A percentile compares a stretch with the other conserved stretches of the same genome.
phyloP scores from a whole-genome alignment of 148 eudicot genomes.

The Cornus suecica region DNA sequence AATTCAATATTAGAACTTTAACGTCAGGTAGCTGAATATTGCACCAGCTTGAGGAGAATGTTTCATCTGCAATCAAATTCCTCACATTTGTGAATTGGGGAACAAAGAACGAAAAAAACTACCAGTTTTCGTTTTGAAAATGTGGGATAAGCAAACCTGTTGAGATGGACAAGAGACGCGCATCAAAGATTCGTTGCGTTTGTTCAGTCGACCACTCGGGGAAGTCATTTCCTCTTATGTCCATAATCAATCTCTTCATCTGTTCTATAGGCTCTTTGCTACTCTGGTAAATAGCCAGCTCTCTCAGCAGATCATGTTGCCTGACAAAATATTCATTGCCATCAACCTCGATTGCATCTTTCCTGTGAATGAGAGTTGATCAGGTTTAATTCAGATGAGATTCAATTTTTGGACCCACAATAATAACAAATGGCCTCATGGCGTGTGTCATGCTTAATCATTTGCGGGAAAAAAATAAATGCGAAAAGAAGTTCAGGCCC shows the following conservation, averaged over 20 bases:
- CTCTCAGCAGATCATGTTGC: constrained; percentile 28
- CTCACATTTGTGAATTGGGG: neutral
- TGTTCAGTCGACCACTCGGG: constrained; percentile 11
- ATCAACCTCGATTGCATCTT: constrained; percentile 5
- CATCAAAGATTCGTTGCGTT: constrained; percentile 1
- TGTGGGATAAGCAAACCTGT: constrained; percentile 14
- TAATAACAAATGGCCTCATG: neutral
- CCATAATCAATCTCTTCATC: constrained; percentile 16
- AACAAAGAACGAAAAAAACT: neutral
- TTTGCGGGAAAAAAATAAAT: neutral
- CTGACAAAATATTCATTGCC: constrained; percentile 15
- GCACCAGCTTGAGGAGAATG: constrained; percentile 17
- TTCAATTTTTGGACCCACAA: neutral
- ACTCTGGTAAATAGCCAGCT: constrained; percentile 16
- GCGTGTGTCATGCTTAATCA: neutral
- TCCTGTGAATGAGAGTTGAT: constrained; percentile 9
- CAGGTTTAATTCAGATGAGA: neutral
- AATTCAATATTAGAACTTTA: constrained; percentile 23
- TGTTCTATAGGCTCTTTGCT: constrained; percentile 9
- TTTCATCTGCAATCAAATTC: constrained; percentile 15
- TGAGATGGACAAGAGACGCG: constrained; percentile 23
- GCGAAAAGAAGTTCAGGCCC: neutral
- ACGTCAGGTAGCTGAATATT: constrained; percentile 7
- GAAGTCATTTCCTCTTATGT: constrained; percentile 14
- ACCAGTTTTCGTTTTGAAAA: neutral